These are phyloP conservation scores for Aspergillus sp. DNA, from an alignment of 2,329 filamentous ascomycete species.

Conservation along the genomic window DNA sequence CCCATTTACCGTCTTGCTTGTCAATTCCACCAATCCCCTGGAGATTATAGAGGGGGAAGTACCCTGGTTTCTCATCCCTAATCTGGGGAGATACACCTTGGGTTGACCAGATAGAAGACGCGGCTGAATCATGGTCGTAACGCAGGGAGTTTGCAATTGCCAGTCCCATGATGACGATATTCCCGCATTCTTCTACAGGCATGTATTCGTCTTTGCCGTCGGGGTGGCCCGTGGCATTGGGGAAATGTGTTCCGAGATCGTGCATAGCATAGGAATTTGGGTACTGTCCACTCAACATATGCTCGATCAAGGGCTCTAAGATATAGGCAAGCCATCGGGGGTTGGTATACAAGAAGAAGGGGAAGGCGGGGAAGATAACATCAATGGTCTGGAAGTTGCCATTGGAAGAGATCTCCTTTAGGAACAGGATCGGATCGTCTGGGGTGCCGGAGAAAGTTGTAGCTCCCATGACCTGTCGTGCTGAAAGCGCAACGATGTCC, in stretches of 20 bases:
- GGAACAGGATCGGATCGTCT: slow-evolving; percentile 70
- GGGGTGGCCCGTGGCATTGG: slow-evolving; percentile 56
- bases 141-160: slow-evolving; percentile 72
- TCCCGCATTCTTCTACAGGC: slow-evolving; percentile 62
- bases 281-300: slow-evolving; percentile 79
- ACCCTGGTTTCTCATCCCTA: slow-evolving; percentile 24
- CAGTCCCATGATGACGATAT: slow-evolving; percentile 80
- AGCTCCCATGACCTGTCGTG: slow-evolving; percentile 76
- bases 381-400: slow-evolving; percentile 84
- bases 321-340: slow-evolving; percentile 77
- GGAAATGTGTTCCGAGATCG: slow-evolving; percentile 54
- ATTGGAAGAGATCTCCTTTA: slow-evolving; percentile 84
- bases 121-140: slow-evolving; percentile 57
- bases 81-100: slow-evolving; percentile 28
- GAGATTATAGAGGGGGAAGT: slow-evolving; percentile 51
- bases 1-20: slow-evolving; percentile 63
- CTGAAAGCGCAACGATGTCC: slow-evolving; percentile 74
- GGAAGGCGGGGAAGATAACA: slow-evolving; percentile 82
- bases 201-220: slow-evolving; percentile 56
- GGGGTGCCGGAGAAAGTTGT: slow-evolving; percentile 72
- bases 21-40: slow-evolving; percentile 52
- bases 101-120: slow-evolving; percentile 60
- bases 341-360: slow-evolving; percentile 84
- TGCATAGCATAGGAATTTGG: slow-evolving; percentile 64
- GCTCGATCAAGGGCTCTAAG: slow-evolving; percentile 76